Evolutionary conservation across 2,329 filamentous ascomycete species (phyloP), one percentile per base, ranked within the genome.

Genomic region (Pezicula carpinea): DNA sequence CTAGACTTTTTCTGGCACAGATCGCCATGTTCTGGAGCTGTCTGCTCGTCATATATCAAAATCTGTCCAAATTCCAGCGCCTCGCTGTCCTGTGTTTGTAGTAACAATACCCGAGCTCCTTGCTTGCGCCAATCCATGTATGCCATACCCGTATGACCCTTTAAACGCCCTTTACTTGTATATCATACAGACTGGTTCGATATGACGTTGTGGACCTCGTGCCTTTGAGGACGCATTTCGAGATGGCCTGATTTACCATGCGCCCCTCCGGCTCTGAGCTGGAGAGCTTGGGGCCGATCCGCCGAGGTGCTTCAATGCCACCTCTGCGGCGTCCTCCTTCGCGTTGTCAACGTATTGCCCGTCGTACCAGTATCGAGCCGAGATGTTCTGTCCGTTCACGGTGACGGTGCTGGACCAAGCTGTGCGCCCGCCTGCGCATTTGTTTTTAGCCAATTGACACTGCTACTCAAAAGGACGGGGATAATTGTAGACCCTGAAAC

Each of bases 291-390:
- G 64, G 41, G 59, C 67, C 47, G 66, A 69, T 42, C 64, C 64
- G 47, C 50, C 55, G 46, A 87, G 66, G 68, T 75, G 77, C 60
- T 74, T 77, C 51, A 87, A 66, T 21, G 89, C 89, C 52, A 86
- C 78, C 68, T 96, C 89, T 54, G 90, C 89, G n/a, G 89, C 90
- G 64, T 96, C 90, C 67, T 96, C 90, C 68, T 82, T 85, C 49
- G 89, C 89, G 62, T 95, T 95, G 73, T 91, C 82, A 66, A 92
- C 76, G 63, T 89, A 89, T 64, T 89, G 82, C 51, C 89, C 89
- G 66, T 95, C 90, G 69, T 95, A 96, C 89, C 89, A 96, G 69
- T 82, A 95, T 53, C 89, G 80, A 39, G 89, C 89, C n/a, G 76
- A 64, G 59, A 88, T 76, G 39, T 70, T 75, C 43, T 76, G 70